phyloP scores from a whole-genome alignment of 805 yeast species.

The Sugiyamaella marilandica region DNA sequence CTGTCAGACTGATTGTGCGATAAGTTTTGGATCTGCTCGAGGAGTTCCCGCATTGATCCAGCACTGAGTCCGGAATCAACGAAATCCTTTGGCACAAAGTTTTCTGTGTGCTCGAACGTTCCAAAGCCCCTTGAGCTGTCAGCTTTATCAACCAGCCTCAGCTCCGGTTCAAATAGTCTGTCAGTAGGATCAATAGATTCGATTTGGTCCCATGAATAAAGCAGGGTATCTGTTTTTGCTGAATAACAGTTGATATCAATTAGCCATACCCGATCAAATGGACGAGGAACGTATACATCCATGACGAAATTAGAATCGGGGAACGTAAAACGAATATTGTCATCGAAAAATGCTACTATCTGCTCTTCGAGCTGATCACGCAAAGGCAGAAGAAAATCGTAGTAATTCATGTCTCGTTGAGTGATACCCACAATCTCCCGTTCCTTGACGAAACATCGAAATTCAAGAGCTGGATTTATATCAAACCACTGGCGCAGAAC shows the following conservation, averaged over 20 bases:
- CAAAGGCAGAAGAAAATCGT: constrained; percentile 58
- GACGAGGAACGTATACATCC: constrained; percentile 80
- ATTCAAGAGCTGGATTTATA: constrained; percentile 86
- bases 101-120: constrained; percentile 78
- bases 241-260: constrained; percentile 86
- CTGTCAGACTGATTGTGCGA: neutral
- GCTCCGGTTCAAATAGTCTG: constrained; percentile 31
- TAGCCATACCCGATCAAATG: constrained; percentile 58
- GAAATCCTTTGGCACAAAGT: constrained; percentile 86
- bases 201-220: constrained; percentile 84
- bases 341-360: constrained; percentile 53
- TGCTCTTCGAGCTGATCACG: constrained; percentile 43
- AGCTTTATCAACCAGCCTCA: constrained; percentile 64
- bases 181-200: constrained; percentile 28
- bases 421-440: constrained; percentile 63
- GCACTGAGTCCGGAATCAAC: constrained; percentile 66
- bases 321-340: constrained; percentile 44
- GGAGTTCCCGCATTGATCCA: neutral
- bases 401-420: constrained; percentile 83
- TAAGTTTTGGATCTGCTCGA: neutral
- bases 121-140: constrained; percentile 70
- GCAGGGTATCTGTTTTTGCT: constrained; percentile 67
- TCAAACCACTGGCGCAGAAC: constrained; percentile 79
- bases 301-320: constrained; percentile 57
- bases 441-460: constrained; percentile 74